Base-by-base conservation (phyloP, 331 rosid species). In the Malus hybrid region DNA sequence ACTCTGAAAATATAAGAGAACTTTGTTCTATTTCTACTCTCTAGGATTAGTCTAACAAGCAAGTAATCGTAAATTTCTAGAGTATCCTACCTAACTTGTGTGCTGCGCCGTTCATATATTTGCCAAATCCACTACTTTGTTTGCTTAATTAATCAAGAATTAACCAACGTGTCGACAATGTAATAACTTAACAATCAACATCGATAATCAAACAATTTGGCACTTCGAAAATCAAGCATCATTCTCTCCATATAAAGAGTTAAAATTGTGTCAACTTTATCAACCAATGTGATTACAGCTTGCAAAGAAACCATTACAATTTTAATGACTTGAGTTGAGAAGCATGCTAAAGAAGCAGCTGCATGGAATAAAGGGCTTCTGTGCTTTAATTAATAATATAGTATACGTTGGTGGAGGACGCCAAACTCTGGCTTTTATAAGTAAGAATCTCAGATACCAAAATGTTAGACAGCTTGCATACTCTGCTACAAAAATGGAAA, bases 401-500 rank as follows among this genome's bases (percentile, higher is more conserved):
- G 28, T 15, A 30, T 32, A 8, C 9, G 26, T 34, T 5, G 50
- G 71, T n/a, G 50, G 71, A 26, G 78, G n/a, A 61, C 65, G 77
- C 85, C 87, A 79, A 85, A 81, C 86, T 73, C 18, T 75, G 78
- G 79, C 44, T 79, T 11, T 46, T 30, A 28, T 12, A 22, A 26
- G 66, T 82, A 57, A 79, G 73, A 70, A 73, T 73, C 28, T 22
- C 12, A 79, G 75, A 84, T 75, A 85, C 82, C 75, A 10, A 24
- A 74, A 80, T 19, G 63, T 75, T 71, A 32, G 77, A 86, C 88
- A 84, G 84, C 88, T 81, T 80, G 82, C 75, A 64, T 22, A 70
- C 76, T 70, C 20, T 50, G 53, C 68, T 57, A 39, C 11, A 67
- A 68, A 46, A 46, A 33, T 9, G 0, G 50, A 7, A 78, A 46